Evolutionary conservation across 805 yeast species (phyloP), one percentile per base, ranked within the genome.

Genomic region (Wickerhamomyces bovis): DNA sequence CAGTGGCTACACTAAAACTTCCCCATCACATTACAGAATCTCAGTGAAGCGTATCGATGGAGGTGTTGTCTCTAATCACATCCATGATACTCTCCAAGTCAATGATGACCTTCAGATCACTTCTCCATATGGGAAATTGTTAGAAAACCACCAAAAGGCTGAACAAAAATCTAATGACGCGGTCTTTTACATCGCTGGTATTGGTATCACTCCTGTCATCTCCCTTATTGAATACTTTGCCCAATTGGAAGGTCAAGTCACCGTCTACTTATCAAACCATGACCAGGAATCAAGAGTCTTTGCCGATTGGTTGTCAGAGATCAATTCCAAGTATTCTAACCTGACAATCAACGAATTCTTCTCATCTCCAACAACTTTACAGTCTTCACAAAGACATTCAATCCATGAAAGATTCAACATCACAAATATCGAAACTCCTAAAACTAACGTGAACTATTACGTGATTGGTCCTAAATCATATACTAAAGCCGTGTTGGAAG

Each of bases 191-290:
- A 70, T 78, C 19, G 85, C 81, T 41, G 89, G 89, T 44, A 78
- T 80, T 46, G 89, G 88, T 51, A 76, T 79, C 43, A 83, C 89
- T 6, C 89, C 89, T 30, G 47, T 79, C 28, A 54, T 83, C 30
- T 69, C 86, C 7, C 73, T 81, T 58, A 58, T 72, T 18, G 77
- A 77, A 55, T 56, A 42, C 43, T 57, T 51, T 48, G 33, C 56
- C 10, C 15, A 44, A 12, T 46, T 20, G 16, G 57, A 58, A 3
- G 46, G 51, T 25, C 19, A 44, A 1, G 61, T 57, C 9, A 26
- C 38, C 3, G 15, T 58, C 4, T 16, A 50, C 6, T 28, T 55
- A 1, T 56, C 61, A 3, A 55, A 49, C 38, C 39, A 49, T 6
- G 30, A 39, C 21, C 15, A 41, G 10, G 18, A 44, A 11, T 19